Evolutionary conservation across 177 flowering plant genomes (phyloP).

Genomic region (Vitis hybrid): DNA sequence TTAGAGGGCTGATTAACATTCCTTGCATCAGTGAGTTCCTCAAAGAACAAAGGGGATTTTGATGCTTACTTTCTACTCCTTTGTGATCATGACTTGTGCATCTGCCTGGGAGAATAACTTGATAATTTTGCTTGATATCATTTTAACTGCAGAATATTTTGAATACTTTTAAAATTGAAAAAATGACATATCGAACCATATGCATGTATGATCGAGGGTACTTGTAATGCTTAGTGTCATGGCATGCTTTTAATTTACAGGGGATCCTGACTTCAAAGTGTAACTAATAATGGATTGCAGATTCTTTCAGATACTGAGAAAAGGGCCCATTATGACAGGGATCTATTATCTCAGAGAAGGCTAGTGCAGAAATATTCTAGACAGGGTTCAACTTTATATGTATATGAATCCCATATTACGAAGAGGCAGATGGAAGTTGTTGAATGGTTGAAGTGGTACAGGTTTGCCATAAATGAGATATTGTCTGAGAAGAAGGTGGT

Average conservation of each 20-base stretch:
- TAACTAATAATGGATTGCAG: conserved; percentile 39
- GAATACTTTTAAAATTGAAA: background rate
- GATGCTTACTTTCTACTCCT: too few species aligned
- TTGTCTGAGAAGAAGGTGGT: conserved; percentile 58
- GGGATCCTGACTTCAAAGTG: conserved; percentile 5
- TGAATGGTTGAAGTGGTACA: conserved; percentile 89
- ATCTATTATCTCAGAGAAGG: conserved; percentile 58
- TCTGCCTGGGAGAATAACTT: too few species aligned
- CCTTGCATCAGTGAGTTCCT: too few species aligned
- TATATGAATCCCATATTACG: conserved; percentile 34
- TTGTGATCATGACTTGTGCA: too few species aligned
- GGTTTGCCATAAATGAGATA: conserved; percentile 69
- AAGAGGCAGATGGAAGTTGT: conserved; percentile 77
- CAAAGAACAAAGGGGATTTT: too few species aligned
- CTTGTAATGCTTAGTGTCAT: background rate
- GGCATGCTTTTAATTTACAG: background rate
- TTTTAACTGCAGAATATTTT: background rate
- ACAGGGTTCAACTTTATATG: conserved; percentile 34
- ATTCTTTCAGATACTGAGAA: conserved; percentile 81
- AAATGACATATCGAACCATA: too few species aligned
- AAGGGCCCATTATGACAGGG: conserved; percentile 76
- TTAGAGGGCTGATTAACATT: too few species aligned
- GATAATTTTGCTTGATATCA: too few species aligned
- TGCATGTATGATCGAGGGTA: background rate
- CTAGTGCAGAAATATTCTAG: conserved; percentile 30